Percentiles rank a stretch among this genome's conserved stretches.
These are phyloP conservation scores for Ophiocordyceps robertsii DNA, from an alignment of 2,329 filamentous ascomycete genomes.

Conservation along the genomic window DNA sequence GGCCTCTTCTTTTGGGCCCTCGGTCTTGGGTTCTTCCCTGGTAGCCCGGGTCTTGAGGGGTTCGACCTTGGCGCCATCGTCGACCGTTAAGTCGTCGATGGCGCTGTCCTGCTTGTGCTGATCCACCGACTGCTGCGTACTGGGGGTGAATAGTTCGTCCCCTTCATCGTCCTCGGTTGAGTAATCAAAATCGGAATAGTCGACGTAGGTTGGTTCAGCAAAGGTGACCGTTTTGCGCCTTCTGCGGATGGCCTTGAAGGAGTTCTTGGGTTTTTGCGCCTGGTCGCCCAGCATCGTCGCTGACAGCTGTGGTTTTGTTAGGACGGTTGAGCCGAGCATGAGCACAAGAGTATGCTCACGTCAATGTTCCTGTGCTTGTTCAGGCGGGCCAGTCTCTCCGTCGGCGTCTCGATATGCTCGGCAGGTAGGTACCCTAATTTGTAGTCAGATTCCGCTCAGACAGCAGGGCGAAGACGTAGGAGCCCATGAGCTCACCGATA, in stretches of 20 bases:
- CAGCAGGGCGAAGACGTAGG: background rate
- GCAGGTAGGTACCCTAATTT: constrained; percentile 77
- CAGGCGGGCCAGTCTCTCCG: constrained; percentile 78
- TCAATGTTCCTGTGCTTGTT: constrained; percentile 99
- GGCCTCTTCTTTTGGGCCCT: constrained; percentile 17
- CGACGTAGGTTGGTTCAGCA: constrained; percentile 70
- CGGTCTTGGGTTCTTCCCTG: constrained; percentile 25
- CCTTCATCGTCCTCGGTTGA: constrained; percentile 58
- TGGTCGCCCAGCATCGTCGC: constrained; percentile 50
- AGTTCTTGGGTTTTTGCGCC: constrained; percentile 67
- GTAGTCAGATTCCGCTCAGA: constrained; percentile 1
- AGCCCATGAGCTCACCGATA: constrained; percentile 43
- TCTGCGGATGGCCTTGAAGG: constrained; percentile 70
- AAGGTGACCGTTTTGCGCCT: constrained; percentile 84
- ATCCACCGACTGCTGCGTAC: constrained; percentile 17
- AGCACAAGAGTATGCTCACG: constrained; percentile 36
- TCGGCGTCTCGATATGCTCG: constrained; percentile 96
- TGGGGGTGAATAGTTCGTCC: constrained; percentile 28
- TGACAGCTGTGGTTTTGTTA: constrained; percentile 31
- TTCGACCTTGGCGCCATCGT: constrained; percentile 42
- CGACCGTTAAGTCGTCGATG: constrained; percentile 22
- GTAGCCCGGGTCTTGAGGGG: constrained; percentile 35
- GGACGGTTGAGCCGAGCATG: background rate
- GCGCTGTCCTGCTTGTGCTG: constrained; percentile 16
- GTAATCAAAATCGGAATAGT: constrained; percentile 78